Base-by-base conservation (phyloP, 2,329 filamentous ascomycete genomes). In the Xylaria sp. region DNA sequence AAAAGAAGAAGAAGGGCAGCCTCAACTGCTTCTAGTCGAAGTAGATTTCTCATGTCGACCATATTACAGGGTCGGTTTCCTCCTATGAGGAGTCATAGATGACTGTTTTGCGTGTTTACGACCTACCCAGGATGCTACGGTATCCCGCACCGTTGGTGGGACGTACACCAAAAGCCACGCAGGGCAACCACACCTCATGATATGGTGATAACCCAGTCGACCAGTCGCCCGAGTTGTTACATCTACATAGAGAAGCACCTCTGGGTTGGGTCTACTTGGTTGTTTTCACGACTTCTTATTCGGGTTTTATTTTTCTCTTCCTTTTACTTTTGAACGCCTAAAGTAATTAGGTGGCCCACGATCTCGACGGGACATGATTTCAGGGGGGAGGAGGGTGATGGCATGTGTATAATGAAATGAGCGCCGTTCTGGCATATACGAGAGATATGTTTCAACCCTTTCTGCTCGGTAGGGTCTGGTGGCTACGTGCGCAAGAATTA, bases 1-100 rank as follows among this genome's bases (percentile, higher is more conserved):
- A 95, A 81, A 96, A 93, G 83, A 92, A 95, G 84, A 92, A 92
- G 82, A 96, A 96, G 83, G 86, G 89, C 70, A 92, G 89, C 67
- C 83, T 99, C 76, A 97, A 97, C 80, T 99, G 94, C 83, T 99
- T 99, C 81, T 97, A 91, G 76, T 73, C 66, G 66, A 64, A 49
- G 67, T 67, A 59, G 62, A 44, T 16, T 49, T 55, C 47, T 39
- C 52, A 48, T 60, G 42, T 62, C 54, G 46, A 52, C 49, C 34
- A 55, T 68, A 54, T 54, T 67, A 34, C 55, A n/a, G 42, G 7
- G 30, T 47, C 16, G 44, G 35, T 57, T 55, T 52, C 57, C n/a
- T 42, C 9, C 35, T 30, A 13, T 52, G 19, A 30, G 23, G 23
- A 44, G 18, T n/a, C 11, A 39, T 46, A n/a, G 30, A 44, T 19